Evolutionary conservation across 1,139 yeast genomes (phyloP), one percentile per base, ranked within the genome.

Genomic region (Saccharomycopsis hybrid): DNA sequence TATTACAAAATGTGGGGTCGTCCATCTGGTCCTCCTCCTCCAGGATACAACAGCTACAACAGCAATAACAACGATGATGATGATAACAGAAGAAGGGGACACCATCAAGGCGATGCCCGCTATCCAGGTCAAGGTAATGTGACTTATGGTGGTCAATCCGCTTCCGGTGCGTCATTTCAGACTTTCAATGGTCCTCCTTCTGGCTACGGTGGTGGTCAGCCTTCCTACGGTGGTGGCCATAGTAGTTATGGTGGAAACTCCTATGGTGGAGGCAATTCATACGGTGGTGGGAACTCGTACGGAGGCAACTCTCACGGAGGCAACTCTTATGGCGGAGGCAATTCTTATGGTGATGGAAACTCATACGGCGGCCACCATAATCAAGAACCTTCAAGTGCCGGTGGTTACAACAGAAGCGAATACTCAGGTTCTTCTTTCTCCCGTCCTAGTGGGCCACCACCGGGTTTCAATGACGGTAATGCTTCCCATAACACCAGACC

Each of bases 391-490:
- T 18, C 18, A 18, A 18, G 18, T 18, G 18, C 18, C 18, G 18
- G 18, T 18, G 13, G 43, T 24, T 31, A 27, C 29, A 5, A n/a
- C 30, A 13, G 30, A 7, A 24, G 31, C 13, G 24, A 13, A 7
- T 9, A 9, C 40, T n/a, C 7, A 7, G 44, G 41, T 35, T 4
- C 5, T 4, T 13, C 43, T 25, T 51, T 37, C 18, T 7, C 18
- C 2, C 27, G 54, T 27, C 55, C 55, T 3, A 41, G 25, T 18
- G 55, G 49, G 2, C 54, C 54, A 4, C 55, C 55, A 31, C 55
- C 54, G 18, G 44, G 51, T 4, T 51, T 33, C 43, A 43, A 43
- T 18, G 37, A 18, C 11, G 48, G 50, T 30, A 50, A 50, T 30
- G 33, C 13, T 31, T 11, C 39, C 8, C 47, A 47, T 8, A 18